Evolutionary conservation across 176 grass and related monocot genomes (phyloP), one percentile per base, ranked within the genome.

Genomic region (Triticum timopheevii): DNA sequence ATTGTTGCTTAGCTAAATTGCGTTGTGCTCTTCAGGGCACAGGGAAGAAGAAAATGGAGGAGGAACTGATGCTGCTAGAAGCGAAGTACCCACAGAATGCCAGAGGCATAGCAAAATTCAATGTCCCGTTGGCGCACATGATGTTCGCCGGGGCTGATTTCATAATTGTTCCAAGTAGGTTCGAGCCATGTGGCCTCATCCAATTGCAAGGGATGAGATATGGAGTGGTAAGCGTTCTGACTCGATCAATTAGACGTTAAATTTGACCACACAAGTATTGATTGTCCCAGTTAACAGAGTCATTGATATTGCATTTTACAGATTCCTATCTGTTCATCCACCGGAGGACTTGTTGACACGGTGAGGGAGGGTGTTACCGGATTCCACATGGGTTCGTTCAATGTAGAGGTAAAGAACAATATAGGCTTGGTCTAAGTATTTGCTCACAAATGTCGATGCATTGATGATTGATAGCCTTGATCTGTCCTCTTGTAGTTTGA

Each of bases 41-140:
- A 15, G 96, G 96, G 49, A 98, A 95, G 90, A 95, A 95, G 93
- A 90, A 92, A 69, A 72, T 98, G 88, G 96, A 98, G 91, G 71
- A 65, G 81, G 85, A 95, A 66, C 61, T 92, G 30, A n/a, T 27
- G 5, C 45, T 83, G 59, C 69, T 90, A 34, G 93, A 95, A 88
- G 79, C 22, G 28, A 90, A 79, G 68, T 92, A 88, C 76, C 93
- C 88, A n/a, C 59, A 84, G 2, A 95, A 92, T 38, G 82, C 89
- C 65, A 86, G 88, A 84, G 88, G 85, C 73, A 75, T 92, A 73
- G 84, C 87, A 3, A 95, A 95, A 79, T 95, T 95, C 70, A 95
- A 92, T 77, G 90, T 88, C 28, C 86, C 93, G 33, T 61, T 95
- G 45, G 90, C 90, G 17, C 93, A 90, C 56, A 79, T 72, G 86